These are phyloP conservation scores for Eimeria maxima DNA, from an alignment of 169 alveolate species.

Conservation along the genomic window DNA sequence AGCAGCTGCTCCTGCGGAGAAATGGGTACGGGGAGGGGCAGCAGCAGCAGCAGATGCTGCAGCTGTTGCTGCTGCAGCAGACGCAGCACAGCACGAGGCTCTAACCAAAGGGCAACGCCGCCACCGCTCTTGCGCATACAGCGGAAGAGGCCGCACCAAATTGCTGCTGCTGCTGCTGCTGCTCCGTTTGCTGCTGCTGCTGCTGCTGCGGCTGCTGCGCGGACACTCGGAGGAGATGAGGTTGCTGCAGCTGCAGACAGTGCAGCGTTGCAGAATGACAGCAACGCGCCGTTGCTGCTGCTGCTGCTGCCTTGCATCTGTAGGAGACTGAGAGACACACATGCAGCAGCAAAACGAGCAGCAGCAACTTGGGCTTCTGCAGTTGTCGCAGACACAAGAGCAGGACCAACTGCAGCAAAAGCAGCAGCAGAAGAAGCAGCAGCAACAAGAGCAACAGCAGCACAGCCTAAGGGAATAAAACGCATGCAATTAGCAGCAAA, in stretches of 20 bases:
- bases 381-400: background rate
- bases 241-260: constrained; percentile 45
- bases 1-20: background rate
- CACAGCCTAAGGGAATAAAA: background rate
- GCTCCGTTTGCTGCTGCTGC: too few relatives aligned
- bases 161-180: constrained; percentile 31
- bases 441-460: background rate
- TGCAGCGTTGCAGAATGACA: constrained; percentile 28
- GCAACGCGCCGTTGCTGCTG: constrained; percentile 49
- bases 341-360: background rate
- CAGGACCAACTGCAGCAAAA: background rate
- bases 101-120: constrained; percentile 9
- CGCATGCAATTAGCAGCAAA: background rate
- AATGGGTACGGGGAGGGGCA: background rate
- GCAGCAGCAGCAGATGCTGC: constrained; percentile 27
- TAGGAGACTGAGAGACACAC: constrained; percentile 59
- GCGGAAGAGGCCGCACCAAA: constrained; percentile 73
- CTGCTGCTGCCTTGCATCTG: constrained; percentile 52
- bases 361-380: too few relatives aligned
- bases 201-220: too few relatives aligned
- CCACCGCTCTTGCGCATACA: constrained; percentile 61
- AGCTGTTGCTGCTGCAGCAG: constrained; percentile 55
- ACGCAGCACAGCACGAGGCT: constrained; percentile 1
- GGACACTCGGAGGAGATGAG: background rate
- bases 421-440: too few relatives aligned